Percentiles rank a stretch among this genome's conserved stretches.
These are phyloP conservation scores for Colletotrichum sp. DNA, from an alignment of 2,329 filamentous ascomycete genomes.

Conservation along the genomic window DNA sequence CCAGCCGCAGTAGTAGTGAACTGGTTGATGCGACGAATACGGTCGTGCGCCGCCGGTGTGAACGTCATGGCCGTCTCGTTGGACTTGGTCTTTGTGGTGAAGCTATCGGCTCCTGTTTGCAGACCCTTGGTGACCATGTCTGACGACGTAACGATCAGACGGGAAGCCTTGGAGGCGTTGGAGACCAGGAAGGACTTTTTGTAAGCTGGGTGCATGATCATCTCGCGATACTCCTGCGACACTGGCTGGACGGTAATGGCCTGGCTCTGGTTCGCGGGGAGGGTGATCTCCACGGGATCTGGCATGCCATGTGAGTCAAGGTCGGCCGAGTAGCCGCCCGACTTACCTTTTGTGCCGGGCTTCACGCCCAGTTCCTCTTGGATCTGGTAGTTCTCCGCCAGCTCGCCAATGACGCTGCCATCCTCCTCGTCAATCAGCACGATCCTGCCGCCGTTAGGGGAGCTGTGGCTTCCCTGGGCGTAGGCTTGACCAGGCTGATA, in stretches of 20 bases:
- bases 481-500: conserved; percentile 85
- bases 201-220: conserved; percentile 89
- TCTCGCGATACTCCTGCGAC: conserved; percentile 73
- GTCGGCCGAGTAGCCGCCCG: conserved; percentile 45
- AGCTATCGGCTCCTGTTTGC: conserved; percentile 77
- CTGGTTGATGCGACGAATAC: conserved; percentile 88
- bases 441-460: conserved; percentile 72
- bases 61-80: conserved; percentile 85
- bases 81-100: conserved; percentile 81
- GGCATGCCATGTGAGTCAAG: conserved; percentile 19
- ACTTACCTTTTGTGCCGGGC: conserved; percentile 96
- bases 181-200: conserved; percentile 85
- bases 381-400: conserved; percentile 81
- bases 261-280: conserved; percentile 70
- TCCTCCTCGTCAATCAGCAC: conserved; percentile 96
- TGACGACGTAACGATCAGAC: conserved; percentile 88
- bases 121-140: conserved; percentile 80
- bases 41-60: conserved; percentile 80
- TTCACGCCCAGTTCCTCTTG: conserved; percentile 78
- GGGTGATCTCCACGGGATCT: conserved; percentile 82
- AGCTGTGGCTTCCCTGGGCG: conserved; percentile 64
- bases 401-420: conserved; percentile 91
- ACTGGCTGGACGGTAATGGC: conserved; percentile 71
- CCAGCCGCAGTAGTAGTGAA: conserved; percentile 81
- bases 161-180: conserved; percentile 85